A percentile compares a stretch with the other conserved stretches of the same genome.
These are phyloP conservation scores for Carallia brachiata DNA, from an alignment of 345 rosid genomes.

Conservation along the genomic window DNA sequence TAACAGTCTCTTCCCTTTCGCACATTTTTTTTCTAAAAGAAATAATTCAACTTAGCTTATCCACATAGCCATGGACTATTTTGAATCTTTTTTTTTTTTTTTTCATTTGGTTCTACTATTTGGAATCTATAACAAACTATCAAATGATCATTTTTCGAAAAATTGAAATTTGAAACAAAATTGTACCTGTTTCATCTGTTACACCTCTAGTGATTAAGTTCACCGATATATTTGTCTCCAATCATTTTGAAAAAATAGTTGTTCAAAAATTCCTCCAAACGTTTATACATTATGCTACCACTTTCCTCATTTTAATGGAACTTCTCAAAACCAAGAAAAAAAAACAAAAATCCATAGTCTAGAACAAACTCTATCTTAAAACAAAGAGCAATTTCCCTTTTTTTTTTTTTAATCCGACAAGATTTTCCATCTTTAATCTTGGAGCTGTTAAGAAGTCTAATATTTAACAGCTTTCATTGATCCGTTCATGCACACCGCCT, in stretches of 20 bases:
- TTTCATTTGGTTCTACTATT: too few species aligned
- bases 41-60: too few species aligned
- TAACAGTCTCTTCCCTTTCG: too few species aligned
- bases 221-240: too few species aligned
- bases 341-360: constrained; percentile 2
- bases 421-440: constrained; percentile 1
- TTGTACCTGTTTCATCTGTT: too few species aligned
- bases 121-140: too few species aligned
- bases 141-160: too few species aligned
- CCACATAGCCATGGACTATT: too few species aligned
- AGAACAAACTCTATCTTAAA: constrained; percentile 20
- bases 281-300: background rate
- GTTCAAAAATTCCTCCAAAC: background rate
- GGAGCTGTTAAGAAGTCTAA: constrained; percentile 50
- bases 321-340: background rate
- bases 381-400: background rate
- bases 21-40: too few species aligned
- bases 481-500: constrained; percentile 33
- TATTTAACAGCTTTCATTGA: constrained; percentile 50
- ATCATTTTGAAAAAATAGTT: background rate
- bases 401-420: constrained; percentile 2
- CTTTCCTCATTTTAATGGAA: background rate
- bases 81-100: too few species aligned
- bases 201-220: too few species aligned
- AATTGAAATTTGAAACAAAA: too few species aligned